Percentiles rank a stretch among this genome's conserved stretches.
phyloP scores from a whole-genome alignment of 768 basidiomycete genomes.

The Trametes gibbosa region DNA sequence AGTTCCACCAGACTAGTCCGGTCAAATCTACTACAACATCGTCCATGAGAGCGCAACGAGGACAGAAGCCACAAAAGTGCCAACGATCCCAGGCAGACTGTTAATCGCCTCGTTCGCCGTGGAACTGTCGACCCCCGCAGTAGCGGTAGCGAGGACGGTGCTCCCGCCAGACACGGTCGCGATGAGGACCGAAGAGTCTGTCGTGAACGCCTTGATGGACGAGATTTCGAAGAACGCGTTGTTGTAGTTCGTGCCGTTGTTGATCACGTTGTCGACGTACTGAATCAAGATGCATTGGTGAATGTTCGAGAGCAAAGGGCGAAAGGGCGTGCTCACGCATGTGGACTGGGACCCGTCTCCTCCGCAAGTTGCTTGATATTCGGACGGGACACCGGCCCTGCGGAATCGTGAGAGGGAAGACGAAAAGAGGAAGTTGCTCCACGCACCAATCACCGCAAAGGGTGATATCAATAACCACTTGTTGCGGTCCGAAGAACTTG shows the following conservation, averaged over 20 bases:
- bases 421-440: not conserved
- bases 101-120: not conserved
- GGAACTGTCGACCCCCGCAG: not conserved
- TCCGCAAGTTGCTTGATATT: constrained; percentile 45
- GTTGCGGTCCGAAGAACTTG: constrained; percentile 45
- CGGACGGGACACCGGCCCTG: constrained; percentile 50
- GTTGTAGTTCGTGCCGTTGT: constrained; percentile 43
- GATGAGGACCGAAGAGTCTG: not conserved
- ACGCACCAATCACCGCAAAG: constrained; percentile 51
- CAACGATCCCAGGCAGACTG: not conserved
- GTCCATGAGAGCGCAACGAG: constrained; percentile 3
- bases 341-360: constrained; percentile 33
- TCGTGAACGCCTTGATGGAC: constrained; percentile 51
- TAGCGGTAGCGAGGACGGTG: constrained; percentile 3
- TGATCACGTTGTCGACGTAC: constrained; percentile 51
- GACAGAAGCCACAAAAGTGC: not conserved
- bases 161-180: constrained; percentile 6
- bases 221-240: constrained; percentile 62
- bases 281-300: not conserved
- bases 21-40: not conserved
- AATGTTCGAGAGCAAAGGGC: not conserved
- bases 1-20: not conserved
- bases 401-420: not conserved
- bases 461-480: constrained; percentile 54
- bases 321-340: constrained; percentile 10